Conservation (phyloP, 2,329 filamentous ascomycete genomes). For the Trichophyton mentagrophytes region DNA sequence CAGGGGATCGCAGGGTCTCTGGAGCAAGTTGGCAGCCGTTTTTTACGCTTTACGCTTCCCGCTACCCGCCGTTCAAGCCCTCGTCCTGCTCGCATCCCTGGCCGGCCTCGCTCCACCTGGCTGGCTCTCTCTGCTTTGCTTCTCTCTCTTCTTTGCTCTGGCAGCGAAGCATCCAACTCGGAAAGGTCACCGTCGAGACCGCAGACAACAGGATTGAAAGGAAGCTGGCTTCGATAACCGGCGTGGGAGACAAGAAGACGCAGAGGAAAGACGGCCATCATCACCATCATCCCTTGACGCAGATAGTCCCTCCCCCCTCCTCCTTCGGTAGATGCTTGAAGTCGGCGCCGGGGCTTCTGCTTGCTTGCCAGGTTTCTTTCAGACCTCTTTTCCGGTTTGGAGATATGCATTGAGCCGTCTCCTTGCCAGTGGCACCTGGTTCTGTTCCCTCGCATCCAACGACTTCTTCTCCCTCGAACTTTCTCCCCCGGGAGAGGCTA, state of each 20-base stretch:
- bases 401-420: conserved; percentile 1
- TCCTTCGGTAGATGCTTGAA: not conserved
- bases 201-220: not conserved
- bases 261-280: not conserved
- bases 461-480: not conserved
- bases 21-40: not conserved
- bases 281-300: not conserved
- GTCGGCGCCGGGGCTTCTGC: not conserved
- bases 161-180: not conserved
- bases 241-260: not conserved
- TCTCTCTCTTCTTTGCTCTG: not conserved
- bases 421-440: conserved; percentile 1
- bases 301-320: too few species aligned
- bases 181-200: too few species aligned
- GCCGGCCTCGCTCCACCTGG: not conserved
- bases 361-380: not conserved
- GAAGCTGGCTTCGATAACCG: not conserved
- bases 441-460: not conserved
- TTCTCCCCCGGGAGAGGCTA: too few species aligned
- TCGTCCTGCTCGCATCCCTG: not conserved
- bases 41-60: conserved; percentile 1
- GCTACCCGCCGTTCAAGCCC: not conserved
- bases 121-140: not conserved
- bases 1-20: not conserved
- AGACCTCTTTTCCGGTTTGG: not conserved